Evolutionary conservation across 345 rosid genomes (phyloP).

Genomic region (Trapa bicornis): DNA sequence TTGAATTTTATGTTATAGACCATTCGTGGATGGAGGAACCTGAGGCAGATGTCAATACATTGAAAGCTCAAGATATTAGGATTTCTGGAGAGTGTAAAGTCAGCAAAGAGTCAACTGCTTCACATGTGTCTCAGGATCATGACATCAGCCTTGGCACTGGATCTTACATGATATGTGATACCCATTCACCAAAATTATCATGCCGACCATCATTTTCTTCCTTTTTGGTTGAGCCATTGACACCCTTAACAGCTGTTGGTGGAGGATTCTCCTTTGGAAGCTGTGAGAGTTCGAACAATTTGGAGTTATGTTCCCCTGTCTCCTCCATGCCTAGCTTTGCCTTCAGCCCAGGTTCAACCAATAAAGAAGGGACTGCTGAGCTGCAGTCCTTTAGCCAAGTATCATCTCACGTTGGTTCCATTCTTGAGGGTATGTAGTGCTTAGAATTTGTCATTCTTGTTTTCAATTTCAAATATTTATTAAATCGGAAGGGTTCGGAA

Average conservation of each 20-base stretch:
- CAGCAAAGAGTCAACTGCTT: constrained; percentile 20
- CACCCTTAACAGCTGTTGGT: constrained; percentile 20
- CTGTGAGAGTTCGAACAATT: constrained; percentile 18
- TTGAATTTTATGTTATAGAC: constrained; percentile 19
- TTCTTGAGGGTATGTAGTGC: constrained; percentile 25
- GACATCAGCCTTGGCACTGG: constrained; percentile 52
- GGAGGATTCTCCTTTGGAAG: constrained; percentile 33
- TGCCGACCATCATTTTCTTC: constrained; percentile 44
- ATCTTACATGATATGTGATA: constrained; percentile 20
- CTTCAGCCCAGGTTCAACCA: constrained; percentile 25
- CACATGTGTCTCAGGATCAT: constrained; percentile 28
- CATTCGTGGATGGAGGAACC: constrained; percentile 42
- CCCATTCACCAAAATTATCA: constrained; percentile 25
- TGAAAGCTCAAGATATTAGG: constrained; percentile 7
- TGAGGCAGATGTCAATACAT: constrained; percentile 9
- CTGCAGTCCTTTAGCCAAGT: constrained; percentile 13
- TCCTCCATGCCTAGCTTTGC: constrained; percentile 50
- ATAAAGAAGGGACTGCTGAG: constrained; percentile 10
- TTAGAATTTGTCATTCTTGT: background rate
- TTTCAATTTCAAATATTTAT: too few species aligned
- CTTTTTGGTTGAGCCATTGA: constrained; percentile 27
- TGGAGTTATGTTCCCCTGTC: constrained; percentile 27
- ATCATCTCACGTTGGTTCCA: constrained; percentile 6
- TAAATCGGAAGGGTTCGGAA: too few species aligned
- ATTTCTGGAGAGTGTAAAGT: constrained; percentile 22